Evolutionary conservation across 805 yeast genomes (phyloP).

Genomic region (Candida loeiensis): DNA sequence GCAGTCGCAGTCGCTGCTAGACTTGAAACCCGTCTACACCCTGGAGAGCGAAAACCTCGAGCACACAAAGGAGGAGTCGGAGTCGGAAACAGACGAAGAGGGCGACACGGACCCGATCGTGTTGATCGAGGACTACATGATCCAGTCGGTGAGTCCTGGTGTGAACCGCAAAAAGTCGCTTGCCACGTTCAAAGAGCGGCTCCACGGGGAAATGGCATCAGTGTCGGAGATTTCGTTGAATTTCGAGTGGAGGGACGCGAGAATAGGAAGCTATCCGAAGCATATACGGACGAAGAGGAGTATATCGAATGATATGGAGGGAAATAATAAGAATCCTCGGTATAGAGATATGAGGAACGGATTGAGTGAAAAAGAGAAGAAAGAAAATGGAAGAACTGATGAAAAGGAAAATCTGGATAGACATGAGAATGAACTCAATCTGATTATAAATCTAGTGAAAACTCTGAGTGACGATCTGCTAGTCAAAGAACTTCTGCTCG

Average conservation of each 20-base stretch:
- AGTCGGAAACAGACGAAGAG: conserved; percentile 18
- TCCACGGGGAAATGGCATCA: conserved; percentile 1
- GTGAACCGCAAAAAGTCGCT: conserved; percentile 31
- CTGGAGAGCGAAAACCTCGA: conserved; percentile 3
- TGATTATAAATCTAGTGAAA: too few species aligned
- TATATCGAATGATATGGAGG: not conserved
- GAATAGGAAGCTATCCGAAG: not conserved
- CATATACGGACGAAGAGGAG: not conserved
- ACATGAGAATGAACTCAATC: too few species aligned
- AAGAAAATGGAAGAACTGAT: too few species aligned
- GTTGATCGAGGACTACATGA: conserved; percentile 55
- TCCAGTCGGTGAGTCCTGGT: not conserved
- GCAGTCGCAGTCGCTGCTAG: conserved; percentile 2
- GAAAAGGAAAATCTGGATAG: too few species aligned
- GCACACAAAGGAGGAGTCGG: conserved; percentile 9
- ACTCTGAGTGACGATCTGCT: too few species aligned
- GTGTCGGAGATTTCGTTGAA: not conserved
- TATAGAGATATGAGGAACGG: not conserved
- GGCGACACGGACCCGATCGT: conserved; percentile 41
- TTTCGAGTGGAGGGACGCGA: not conserved
- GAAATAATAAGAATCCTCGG: too few species aligned
- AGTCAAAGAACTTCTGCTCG: too few species aligned
- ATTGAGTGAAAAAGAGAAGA: not conserved
- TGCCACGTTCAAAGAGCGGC: conserved; percentile 34
- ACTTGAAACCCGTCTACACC: conserved; percentile 1